These are phyloP conservation scores for Xanthoconium purpureum DNA, from an alignment of 768 basidiomycete genomes.

Conservation along the genomic window DNA sequence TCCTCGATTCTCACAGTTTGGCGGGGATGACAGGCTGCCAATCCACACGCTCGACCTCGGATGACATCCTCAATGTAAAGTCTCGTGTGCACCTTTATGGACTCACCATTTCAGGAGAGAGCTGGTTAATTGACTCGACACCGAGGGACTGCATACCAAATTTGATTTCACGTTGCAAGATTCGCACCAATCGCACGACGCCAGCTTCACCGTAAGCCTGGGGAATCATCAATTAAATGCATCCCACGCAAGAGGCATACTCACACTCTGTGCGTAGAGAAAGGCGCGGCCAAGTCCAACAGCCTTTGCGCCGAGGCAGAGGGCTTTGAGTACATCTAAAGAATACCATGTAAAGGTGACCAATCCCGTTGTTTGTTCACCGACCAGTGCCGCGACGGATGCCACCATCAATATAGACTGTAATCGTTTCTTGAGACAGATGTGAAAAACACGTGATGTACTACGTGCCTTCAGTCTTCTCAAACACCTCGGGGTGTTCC, in stretches of 20 bases:
- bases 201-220: conserved; percentile 77
- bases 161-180: conserved; percentile 75
- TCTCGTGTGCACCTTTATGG: not conserved
- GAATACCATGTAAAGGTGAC: not conserved
- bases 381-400: conserved; percentile 73
- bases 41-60: conserved; percentile 60
- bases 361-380: conserved; percentile 9
- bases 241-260: conserved; percentile 15
- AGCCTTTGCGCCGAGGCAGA: conserved; percentile 84
- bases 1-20: conserved; percentile 22
- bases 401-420: conserved; percentile 84
- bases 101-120: conserved; percentile 73
- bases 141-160: conserved; percentile 77
- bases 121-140: conserved; percentile 57
- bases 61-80: conserved; percentile 1
- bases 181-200: conserved; percentile 59
- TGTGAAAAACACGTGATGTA: not conserved
- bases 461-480: conserved; percentile 60
- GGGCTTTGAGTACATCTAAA: conserved; percentile 80
- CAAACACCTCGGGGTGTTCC: conserved; percentile 72
- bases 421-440: conserved; percentile 2
- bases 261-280: conserved; percentile 81
- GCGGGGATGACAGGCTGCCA: conserved; percentile 49
- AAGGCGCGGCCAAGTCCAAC: conserved; percentile 86
- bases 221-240: conserved; percentile 2